phyloP scores from a whole-genome alignment of 2,329 filamentous ascomycete genomes.

The Aspergillus hiratsukae region DNA sequence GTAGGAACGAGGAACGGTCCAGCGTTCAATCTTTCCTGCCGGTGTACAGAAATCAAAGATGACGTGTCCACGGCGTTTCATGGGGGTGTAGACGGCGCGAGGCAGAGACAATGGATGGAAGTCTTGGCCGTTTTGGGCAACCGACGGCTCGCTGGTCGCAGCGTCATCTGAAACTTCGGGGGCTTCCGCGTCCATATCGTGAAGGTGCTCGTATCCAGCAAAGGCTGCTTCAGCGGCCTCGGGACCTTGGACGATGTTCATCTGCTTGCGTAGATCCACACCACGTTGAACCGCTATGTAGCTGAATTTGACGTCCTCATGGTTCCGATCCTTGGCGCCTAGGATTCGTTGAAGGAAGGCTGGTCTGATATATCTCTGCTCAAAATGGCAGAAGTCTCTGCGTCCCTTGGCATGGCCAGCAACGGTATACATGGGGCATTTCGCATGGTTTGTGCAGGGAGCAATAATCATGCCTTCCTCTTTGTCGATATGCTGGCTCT shows the following conservation, averaged over 20 bases:
- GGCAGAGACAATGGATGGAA: slow-evolving; percentile 66
- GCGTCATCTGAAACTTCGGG: slow-evolving; percentile 7
- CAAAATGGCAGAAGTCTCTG: slow-evolving; percentile 88
- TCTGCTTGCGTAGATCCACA: slow-evolving; percentile 49
- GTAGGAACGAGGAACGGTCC: slow-evolving; percentile 82
- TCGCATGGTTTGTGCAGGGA: slow-evolving; percentile 78
- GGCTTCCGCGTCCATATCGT: slow-evolving; percentile 22
- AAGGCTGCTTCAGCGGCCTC: slow-evolving; percentile 64
- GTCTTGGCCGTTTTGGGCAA: slow-evolving; percentile 15
- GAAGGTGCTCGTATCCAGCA: slow-evolving; percentile 60
- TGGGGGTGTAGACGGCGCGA: slow-evolving; percentile 69
- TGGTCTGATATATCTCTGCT: slow-evolving; percentile 81
- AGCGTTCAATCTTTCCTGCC: slow-evolving; percentile 78
- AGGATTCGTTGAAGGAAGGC: slow-evolving; percentile 74
- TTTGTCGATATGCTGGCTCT: slow-evolving; percentile 37
- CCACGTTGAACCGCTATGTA: slow-evolving; percentile 84
- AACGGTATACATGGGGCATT: slow-evolving; percentile 81
- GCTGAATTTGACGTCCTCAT: slow-evolving; percentile 87
- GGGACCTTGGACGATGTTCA: slow-evolving; percentile 47
- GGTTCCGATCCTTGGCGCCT: slow-evolving; percentile 63
- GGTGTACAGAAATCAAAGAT: slow-evolving; percentile 89
- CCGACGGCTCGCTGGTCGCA: slow-evolving; percentile 1
- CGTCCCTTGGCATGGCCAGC: slow-evolving; percentile 67
- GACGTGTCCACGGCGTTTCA: slow-evolving; percentile 86
- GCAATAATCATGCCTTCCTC: slow-evolving; percentile 60